These are phyloP conservation scores for Spathaspora boniae DNA, from an alignment of 805 yeast genomes.

Conservation along the genomic window DNA sequence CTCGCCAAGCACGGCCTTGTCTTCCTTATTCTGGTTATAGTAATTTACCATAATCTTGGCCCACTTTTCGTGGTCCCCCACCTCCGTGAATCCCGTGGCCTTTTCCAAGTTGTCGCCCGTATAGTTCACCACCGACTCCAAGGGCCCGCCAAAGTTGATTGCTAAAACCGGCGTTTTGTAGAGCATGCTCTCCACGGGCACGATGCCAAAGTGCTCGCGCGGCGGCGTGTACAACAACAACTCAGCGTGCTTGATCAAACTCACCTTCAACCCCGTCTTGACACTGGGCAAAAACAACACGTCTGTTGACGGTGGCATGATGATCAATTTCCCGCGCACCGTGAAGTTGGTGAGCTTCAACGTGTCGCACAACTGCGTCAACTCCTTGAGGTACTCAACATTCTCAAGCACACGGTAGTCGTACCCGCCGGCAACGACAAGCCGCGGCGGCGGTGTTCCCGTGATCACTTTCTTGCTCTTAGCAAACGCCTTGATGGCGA, in stretches of 20 bases:
- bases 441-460: slow-evolving; percentile 36
- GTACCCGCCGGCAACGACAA: slow-evolving; percentile 89
- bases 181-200: slow-evolving; percentile 93
- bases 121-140: slow-evolving; percentile 61
- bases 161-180: slow-evolving; percentile 82
- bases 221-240: slow-evolving; percentile 84
- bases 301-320: slow-evolving; percentile 35
- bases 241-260: slow-evolving; percentile 54
- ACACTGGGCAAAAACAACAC: slow-evolving; percentile 82
- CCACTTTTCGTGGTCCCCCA: slow-evolving; percentile 52
- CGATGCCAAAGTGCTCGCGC: slow-evolving; percentile 95
- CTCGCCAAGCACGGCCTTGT: slow-evolving; percentile 25
- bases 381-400: slow-evolving; percentile 61
- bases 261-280: slow-evolving; percentile 58
- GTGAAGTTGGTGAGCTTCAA: slow-evolving; percentile 47
- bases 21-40: slow-evolving; percentile 19
- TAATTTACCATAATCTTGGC: slow-evolving; percentile 43
- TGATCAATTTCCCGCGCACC: slow-evolving; percentile 35
- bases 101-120: slow-evolving; percentile 21
- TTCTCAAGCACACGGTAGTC: slow-evolving; percentile 76
- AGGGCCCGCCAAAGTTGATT: slow-evolving; percentile 87
- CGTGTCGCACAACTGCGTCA: slow-evolving; percentile 46
- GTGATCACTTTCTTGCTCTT: slow-evolving; percentile 31
- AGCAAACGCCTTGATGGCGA: slow-evolving; percentile 72
- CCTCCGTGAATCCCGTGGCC: slow-evolving; percentile 65